These are phyloP conservation scores for Phytomonas sp. DNA, from an alignment of 208 protist species.

Conservation along the genomic window DNA sequence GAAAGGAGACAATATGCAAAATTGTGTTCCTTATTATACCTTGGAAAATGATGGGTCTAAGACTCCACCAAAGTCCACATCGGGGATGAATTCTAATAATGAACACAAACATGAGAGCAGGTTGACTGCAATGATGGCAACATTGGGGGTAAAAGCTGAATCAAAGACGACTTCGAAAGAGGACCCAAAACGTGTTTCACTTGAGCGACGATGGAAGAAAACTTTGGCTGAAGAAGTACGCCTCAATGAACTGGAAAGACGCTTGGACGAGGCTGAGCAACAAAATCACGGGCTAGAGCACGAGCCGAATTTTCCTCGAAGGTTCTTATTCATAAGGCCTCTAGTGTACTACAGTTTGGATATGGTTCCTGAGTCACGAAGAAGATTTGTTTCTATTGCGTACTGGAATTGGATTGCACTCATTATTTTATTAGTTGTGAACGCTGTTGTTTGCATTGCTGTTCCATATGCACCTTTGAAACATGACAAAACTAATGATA, in stretches of 20 bases:
- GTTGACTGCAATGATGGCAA: not conserved
- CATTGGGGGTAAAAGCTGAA: not conserved
- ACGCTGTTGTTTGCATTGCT: slow-evolving; percentile 36
- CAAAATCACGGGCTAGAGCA: slow-evolving; percentile 10
- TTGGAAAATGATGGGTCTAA: not conserved
- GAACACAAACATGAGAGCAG: not conserved
- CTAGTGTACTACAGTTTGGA: slow-evolving; percentile 61
- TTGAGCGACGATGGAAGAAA: slow-evolving; percentile 63
- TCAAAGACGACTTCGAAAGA: slow-evolving; percentile 22
- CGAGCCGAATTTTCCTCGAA: slow-evolving; percentile 62
- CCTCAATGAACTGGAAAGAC: slow-evolving; percentile 36
- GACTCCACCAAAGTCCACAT: not conserved
- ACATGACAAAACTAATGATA: slow-evolving; percentile 6
- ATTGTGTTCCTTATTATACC: not conserved
- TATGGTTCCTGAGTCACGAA: slow-evolving; percentile 27
- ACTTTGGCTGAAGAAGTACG: slow-evolving; percentile 54
- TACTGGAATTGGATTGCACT: slow-evolving; percentile 67
- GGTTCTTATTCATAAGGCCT: slow-evolving; percentile 60
- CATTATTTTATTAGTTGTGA: slow-evolving; percentile 41
- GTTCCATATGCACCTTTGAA: slow-evolving; percentile 20
- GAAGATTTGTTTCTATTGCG: slow-evolving; percentile 37
- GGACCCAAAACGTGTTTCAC: slow-evolving; percentile 24
- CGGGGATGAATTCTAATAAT: not conserved
- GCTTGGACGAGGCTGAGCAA: slow-evolving; percentile 21
- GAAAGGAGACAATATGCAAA: not conserved